These are phyloP conservation scores for Pleurotus platypus DNA, from an alignment of 768 basidiomycete genomes.

Conservation along the genomic window DNA sequence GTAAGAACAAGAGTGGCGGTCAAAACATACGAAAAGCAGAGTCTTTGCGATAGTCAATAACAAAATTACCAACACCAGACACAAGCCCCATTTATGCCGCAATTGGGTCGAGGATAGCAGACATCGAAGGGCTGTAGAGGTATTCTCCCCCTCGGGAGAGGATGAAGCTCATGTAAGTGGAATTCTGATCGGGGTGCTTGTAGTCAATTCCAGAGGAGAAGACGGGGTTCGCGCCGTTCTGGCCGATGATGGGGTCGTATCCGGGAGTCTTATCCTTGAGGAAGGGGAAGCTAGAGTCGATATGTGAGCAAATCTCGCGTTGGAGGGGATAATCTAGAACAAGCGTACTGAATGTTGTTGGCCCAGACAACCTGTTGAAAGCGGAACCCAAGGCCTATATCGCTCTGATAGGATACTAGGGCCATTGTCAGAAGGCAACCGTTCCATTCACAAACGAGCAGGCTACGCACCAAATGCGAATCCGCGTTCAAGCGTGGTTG, in stretches of 20 bases:
- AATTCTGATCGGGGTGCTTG: not conserved
- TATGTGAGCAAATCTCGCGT: not conserved
- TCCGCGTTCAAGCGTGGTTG: not conserved
- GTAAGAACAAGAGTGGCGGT: too few relatives aligned
- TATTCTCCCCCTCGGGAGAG: not conserved
- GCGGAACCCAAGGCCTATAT: slow-evolving; percentile 2
- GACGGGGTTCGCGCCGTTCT: not conserved
- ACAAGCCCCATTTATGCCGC: not conserved
- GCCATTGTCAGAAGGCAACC: not conserved
- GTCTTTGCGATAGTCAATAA: too few relatives aligned
- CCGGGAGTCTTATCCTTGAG: not conserved
- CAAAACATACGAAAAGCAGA: too few relatives aligned
- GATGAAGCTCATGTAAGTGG: not conserved
- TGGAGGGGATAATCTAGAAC: not conserved
- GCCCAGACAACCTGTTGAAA: slow-evolving; percentile 1
- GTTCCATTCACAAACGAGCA: too few relatives aligned
- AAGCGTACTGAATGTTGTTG: not conserved
- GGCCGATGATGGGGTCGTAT: not conserved
- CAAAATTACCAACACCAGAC: too few relatives aligned
- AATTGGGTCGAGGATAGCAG: not conserved
- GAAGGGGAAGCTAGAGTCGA: not conserved
- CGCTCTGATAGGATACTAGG: slow-evolving; percentile 1
- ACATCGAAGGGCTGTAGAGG: not conserved
- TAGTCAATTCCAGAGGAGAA: not conserved
- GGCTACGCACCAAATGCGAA: not conserved